Evolutionary conservation across 2,329 filamentous ascomycete species (phyloP).

Genomic region (Hymenoscyphus scutula): DNA sequence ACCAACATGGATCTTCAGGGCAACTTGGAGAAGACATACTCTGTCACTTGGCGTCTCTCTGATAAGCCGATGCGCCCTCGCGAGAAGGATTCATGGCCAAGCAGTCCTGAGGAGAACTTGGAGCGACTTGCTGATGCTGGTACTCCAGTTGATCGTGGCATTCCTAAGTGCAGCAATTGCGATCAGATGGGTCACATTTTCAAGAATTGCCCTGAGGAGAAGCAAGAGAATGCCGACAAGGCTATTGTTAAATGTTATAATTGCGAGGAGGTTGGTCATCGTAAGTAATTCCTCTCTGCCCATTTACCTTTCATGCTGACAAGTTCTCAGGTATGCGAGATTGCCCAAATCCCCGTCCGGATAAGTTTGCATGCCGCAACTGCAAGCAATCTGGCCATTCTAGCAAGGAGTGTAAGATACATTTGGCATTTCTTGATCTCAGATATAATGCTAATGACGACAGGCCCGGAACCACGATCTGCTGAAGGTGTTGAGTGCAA

Average conservation of each 20-base stretch:
- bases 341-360: constrained; percentile 60
- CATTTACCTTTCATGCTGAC: background rate
- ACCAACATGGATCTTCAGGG: constrained; percentile 74
- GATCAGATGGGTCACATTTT: constrained; percentile 52
- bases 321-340: constrained; percentile 48
- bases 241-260: constrained; percentile 60
- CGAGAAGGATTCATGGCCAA: constrained; percentile 60
- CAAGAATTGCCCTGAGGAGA: constrained; percentile 61
- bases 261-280: constrained; percentile 62
- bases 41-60: constrained; percentile 60
- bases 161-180: constrained; percentile 62
- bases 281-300: constrained; percentile 32
- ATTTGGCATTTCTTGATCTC: background rate
- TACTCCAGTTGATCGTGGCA: constrained; percentile 56
- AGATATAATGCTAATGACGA: constrained; percentile 4
- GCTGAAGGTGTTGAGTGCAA: constrained; percentile 44
- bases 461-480: constrained; percentile 54
- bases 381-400: constrained; percentile 49
- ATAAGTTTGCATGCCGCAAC: constrained; percentile 67
- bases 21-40: constrained; percentile 62
- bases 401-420: constrained; percentile 34
- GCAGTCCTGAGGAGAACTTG: constrained; percentile 56
- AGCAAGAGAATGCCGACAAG: constrained; percentile 45
- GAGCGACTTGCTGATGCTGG: constrained; percentile 65
- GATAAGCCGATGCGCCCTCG: constrained; percentile 56